Evolutionary conservation across 805 yeast species (phyloP).

Genomic region (Ogataea parapolymorpha): DNA sequence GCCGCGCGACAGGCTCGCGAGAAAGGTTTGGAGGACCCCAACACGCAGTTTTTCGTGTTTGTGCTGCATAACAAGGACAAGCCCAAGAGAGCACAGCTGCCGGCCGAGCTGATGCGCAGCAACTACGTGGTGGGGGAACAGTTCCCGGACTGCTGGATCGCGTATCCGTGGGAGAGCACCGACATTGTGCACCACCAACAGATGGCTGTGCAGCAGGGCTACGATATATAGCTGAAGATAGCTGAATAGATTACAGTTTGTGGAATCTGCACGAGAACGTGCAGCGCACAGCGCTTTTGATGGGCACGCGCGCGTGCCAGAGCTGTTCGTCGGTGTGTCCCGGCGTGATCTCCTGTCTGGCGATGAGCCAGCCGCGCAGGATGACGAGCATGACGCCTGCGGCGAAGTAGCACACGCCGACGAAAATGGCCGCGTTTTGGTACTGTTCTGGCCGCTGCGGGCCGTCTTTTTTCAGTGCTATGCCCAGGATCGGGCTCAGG

Average conservation of each 20-base stretch:
- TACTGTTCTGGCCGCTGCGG: constrained; percentile 44
- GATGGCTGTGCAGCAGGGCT: constrained; percentile 71
- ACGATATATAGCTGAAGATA: constrained; percentile 40
- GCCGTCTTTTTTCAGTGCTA: constrained; percentile 41
- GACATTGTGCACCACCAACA: constrained; percentile 72
- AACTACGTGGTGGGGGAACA: constrained; percentile 68
- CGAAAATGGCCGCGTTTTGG: constrained; percentile 51
- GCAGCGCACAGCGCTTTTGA: constrained; percentile 5
- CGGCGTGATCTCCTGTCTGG: constrained; percentile 38
- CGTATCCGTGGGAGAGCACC: constrained; percentile 82
- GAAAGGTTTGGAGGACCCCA: constrained; percentile 46
- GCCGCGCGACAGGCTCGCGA: constrained; percentile 57
- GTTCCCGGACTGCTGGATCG: constrained; percentile 80
- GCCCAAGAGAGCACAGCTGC: constrained; percentile 69
- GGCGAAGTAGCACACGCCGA: constrained; percentile 52
- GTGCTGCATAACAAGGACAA: constrained; percentile 76
- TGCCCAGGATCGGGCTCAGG: constrained; percentile 61
- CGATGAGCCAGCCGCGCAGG: constrained; percentile 53
- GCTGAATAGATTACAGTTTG: constrained; percentile 9
- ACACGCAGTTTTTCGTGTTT: constrained; percentile 69
- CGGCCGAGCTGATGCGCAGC: constrained; percentile 57
- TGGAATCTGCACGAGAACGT: constrained; percentile 9
- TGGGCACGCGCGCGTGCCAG: constrained; percentile 15
- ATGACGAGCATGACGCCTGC: constrained; percentile 41
- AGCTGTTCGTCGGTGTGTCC: constrained; percentile 23